These are phyloP conservation scores for Pseudopithomyces chartarum DNA, from an alignment of 2,329 filamentous ascomycete species.

Conservation along the genomic window DNA sequence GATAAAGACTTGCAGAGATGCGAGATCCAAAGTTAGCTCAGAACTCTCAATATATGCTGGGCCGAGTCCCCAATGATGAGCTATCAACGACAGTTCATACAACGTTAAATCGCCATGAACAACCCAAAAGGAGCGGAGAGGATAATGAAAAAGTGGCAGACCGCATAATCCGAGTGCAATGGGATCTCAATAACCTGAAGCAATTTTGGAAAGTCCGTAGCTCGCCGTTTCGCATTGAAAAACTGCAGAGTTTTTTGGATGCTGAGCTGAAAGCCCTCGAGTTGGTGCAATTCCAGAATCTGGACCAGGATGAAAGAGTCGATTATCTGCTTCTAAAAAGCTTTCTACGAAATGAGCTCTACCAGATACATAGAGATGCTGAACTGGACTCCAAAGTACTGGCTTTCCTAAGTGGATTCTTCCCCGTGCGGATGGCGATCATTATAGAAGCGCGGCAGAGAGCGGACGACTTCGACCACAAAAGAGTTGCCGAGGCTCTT, in stretches of 20 bases:
- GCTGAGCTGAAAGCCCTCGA: constrained; percentile 49
- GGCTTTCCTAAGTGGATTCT: constrained; percentile 52
- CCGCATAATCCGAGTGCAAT: constrained; percentile 39
- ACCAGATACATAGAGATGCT: constrained; percentile 49
- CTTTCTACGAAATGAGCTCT: constrained; percentile 43
- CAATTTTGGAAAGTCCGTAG: constrained; percentile 57
- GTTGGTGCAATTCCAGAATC: constrained; percentile 41
- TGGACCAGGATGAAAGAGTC: constrained; percentile 52
- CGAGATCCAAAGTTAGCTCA: neutral
- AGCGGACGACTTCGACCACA: constrained; percentile 50
- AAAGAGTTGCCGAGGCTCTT: constrained; percentile 52
- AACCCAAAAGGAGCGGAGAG: neutral
- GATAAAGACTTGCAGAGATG: neutral
- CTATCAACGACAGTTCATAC: too few species aligned
- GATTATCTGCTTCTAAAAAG: constrained; percentile 59
- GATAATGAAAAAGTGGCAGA: constrained; percentile 9
- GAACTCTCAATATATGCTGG: neutral
- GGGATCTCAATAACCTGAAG: constrained; percentile 55
- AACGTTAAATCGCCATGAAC: neutral
- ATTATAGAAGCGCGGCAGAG: constrained; percentile 57
- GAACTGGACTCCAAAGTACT: constrained; percentile 45
- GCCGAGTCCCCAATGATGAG: neutral
- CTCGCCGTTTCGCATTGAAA: constrained; percentile 48
- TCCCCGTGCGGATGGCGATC: constrained; percentile 40
- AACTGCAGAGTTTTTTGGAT: constrained; percentile 50